Evolutionary conservation across 225 moss, liverwort and hornwort genomes (phyloP).

Genomic region (Antitrichia curtipendula): DNA sequence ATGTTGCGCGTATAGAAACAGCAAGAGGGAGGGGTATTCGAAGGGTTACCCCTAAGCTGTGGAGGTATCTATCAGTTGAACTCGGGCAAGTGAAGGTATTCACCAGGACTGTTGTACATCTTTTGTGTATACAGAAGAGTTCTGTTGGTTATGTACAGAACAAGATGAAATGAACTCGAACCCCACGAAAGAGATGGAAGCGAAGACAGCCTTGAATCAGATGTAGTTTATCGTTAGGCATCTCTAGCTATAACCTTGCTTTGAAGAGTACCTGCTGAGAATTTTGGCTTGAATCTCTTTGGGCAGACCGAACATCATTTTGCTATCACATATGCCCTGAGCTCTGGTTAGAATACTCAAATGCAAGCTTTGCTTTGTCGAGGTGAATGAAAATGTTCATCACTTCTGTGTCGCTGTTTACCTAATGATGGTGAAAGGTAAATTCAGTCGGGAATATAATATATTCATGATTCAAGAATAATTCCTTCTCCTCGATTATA

Average conservation of each 20-base stretch:
- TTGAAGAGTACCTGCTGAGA: not conserved
- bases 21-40: not conserved
- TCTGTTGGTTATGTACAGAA: constrained; percentile 1
- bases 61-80: not conserved
- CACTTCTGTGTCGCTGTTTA: not conserved
- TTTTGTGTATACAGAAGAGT: constrained; percentile 6
- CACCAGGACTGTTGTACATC: not conserved
- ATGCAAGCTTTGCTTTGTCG: not conserved
- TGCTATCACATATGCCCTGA: not conserved
- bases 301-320: not conserved
- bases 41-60: constrained; percentile 8
- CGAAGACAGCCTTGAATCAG: not conserved
- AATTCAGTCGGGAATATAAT: not conserved
- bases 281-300: not conserved
- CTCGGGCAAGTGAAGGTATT: not conserved
- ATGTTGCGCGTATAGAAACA: constrained; percentile 73
- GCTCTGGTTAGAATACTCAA: not conserved
- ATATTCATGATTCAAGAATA: not conserved
- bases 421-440: not conserved
- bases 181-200: not conserved
- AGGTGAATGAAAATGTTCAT: not conserved
- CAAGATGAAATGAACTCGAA: not conserved
- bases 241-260: not conserved
- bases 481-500: not conserved
- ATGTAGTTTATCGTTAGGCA: not conserved